Evolutionary conservation across 768 basidiomycete species (phyloP).

Genomic region (Collybia nuda): DNA sequence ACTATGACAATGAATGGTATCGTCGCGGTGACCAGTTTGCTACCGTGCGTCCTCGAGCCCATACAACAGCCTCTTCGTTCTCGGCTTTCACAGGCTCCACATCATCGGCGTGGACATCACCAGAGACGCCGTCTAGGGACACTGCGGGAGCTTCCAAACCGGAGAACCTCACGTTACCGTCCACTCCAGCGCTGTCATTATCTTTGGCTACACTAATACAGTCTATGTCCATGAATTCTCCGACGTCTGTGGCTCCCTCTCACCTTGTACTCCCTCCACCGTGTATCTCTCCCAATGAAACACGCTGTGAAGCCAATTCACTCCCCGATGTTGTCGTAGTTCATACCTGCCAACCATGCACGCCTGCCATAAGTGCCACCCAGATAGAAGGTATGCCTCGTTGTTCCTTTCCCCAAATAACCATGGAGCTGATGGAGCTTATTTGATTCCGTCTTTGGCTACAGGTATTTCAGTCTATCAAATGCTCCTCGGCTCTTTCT

Average conservation of each 20-base stretch:
- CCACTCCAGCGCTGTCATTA: slow-evolving; percentile 19
- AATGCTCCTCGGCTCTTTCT: slow-evolving; percentile 53
- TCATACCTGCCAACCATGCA: slow-evolving; percentile 62
- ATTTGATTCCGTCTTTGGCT: slow-evolving; percentile 7
- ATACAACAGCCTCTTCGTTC: slow-evolving; percentile 30
- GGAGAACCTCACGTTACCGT: slow-evolving; percentile 16
- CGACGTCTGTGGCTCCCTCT: slow-evolving; percentile 28
- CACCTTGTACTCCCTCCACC: slow-evolving; percentile 25
- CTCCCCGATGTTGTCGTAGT: slow-evolving; percentile 48
- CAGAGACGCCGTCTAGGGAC: slow-evolving; percentile 15
- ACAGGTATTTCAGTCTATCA: slow-evolving; percentile 76
- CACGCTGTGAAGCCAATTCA: slow-evolving; percentile 28
- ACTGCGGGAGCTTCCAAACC: slow-evolving; percentile 17
- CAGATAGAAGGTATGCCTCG: slow-evolving; percentile 62
- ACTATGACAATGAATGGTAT: slow-evolving; percentile 9
- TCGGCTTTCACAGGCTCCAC: slow-evolving; percentile 16
- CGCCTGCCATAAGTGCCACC: slow-evolving; percentile 62
- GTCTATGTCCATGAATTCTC: slow-evolving; percentile 38
- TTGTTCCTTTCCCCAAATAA: slow-evolving; percentile 8
- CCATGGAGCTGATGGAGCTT: neutral
- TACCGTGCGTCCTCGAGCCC: slow-evolving; percentile 38
- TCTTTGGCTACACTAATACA: slow-evolving; percentile 39
- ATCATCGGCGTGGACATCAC: slow-evolving; percentile 7
- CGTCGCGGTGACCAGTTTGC: slow-evolving; percentile 11
- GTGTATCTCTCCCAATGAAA: slow-evolving; percentile 42